Evolutionary conservation across 495 filamentous ascomycete species (phyloP), one percentile per base, ranked within the genome.

Genomic region (Penicillium cosmopolitanum): DNA sequence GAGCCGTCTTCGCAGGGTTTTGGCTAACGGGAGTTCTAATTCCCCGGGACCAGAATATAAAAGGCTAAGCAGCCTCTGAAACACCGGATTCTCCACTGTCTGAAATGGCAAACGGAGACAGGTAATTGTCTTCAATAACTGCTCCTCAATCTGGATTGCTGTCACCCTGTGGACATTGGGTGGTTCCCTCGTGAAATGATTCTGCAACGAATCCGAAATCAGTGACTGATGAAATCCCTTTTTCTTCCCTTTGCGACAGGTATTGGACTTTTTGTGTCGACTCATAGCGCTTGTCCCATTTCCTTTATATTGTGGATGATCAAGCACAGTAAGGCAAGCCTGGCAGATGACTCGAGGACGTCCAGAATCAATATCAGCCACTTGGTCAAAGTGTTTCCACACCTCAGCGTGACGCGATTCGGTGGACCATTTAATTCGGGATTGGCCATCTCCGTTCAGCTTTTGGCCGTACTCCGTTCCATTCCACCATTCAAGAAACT

Each of bases 301-400:
- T 10, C 42, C 25, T 28, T 23, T 57, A 18, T 57, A 16, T 31
- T 51, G 55, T 13, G 55, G 55, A n/a, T 57, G 55, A 10, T 57
- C 55, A 11, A 57, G 55, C 34, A 57, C 2, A 40, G 55, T 57
- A 8, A 40, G 16, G 10, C 31, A 57, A 21, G 43, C 25, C 25
- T 40, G 13, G 44, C 55, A 57, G 16, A 57, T 11, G 1, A 57
- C 46, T 25, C 16, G 8, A 2, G 55, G 55, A 19, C 13, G 43
- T 0, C 44, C 55, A 50, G 55, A 2, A 10, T 21, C 28, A 12
- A 57, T 57, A 28, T 50, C 25, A 7, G 55, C 46, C 5, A 57
- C 55, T 57, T 57, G 55, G 38, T 58, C 48, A 16, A 58, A 58
- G 31, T 52, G 36, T 21, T 23, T 58, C 47, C 48, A 58, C 35